phyloP scores from a whole-genome alignment of 2,329 filamentous ascomycete genomes.

The Lecanicillium sp. region DNA sequence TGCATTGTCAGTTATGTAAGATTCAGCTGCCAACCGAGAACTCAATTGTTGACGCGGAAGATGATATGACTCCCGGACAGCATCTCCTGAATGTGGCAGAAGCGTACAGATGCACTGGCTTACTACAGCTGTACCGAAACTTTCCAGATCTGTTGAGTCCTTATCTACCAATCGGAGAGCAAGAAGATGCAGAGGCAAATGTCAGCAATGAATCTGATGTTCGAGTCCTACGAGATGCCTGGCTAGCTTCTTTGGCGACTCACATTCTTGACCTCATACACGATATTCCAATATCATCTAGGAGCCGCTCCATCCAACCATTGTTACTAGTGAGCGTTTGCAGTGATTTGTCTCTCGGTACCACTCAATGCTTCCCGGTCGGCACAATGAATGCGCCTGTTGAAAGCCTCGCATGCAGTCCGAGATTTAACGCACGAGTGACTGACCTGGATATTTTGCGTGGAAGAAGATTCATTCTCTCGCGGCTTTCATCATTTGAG shows the following conservation, averaged over 20 bases:
- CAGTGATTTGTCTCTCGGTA: slow-evolving; percentile 28
- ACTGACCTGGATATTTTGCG: slow-evolving; percentile 22
- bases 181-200: slow-evolving; percentile 8
- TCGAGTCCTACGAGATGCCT: slow-evolving; percentile 10
- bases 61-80: slow-evolving; percentile 15
- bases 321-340: slow-evolving; percentile 33
- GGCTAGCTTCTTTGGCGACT: slow-evolving; percentile 34
- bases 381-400: no score
- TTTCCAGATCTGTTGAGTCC: slow-evolving; percentile 31
- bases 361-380: no score
- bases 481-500: slow-evolving; percentile 26
- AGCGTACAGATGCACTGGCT: slow-evolving; percentile 18
- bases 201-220: no score
- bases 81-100: slow-evolving; percentile 19
- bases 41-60: slow-evolving; percentile 16
- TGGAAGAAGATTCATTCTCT: slow-evolving; percentile 27
- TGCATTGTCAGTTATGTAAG: slow-evolving; percentile 13
- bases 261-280: slow-evolving; percentile 33
- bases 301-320: slow-evolving; percentile 35
- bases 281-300: slow-evolving; percentile 32
- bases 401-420: no score
- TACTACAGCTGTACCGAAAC: slow-evolving; percentile 19
- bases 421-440: slow-evolving; percentile 15
- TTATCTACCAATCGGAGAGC: slow-evolving; percentile 10
- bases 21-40: slow-evolving; percentile 12